A percentile compares a stretch with the other conserved stretches of the same genome.
Conservation (phyloP, 371 early-diverging fungal genomes). For the Rhizomucor pusillus region DNA sequence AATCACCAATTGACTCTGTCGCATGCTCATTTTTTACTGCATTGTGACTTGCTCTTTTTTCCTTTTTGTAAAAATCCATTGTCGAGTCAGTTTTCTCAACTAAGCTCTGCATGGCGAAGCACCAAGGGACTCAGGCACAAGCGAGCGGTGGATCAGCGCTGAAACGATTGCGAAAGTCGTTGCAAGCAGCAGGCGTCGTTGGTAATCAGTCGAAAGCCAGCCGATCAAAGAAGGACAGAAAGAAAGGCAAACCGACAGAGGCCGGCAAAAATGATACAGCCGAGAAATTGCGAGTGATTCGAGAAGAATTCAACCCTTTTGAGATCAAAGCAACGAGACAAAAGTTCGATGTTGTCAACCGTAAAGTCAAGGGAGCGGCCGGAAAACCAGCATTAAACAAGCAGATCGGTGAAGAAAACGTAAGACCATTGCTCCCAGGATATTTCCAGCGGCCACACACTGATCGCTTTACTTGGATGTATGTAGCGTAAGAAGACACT, state of each 20-base stretch:
- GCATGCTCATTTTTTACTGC: too few relatives aligned
- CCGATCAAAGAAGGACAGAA: conserved; percentile 62
- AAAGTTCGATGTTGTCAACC: conserved; percentile 88
- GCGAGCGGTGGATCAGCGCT: conserved; percentile 61
- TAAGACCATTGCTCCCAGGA: conserved; percentile 18
- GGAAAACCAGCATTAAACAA: conserved; percentile 83
- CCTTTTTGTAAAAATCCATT: too few relatives aligned
- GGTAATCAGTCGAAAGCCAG: conserved; percentile 64
- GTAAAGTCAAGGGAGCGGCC: conserved; percentile 76
- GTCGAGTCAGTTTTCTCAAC: too few relatives aligned
- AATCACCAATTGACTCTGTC: too few relatives aligned
- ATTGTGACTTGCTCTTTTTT: too few relatives aligned
- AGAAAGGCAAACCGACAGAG: conserved; percentile 54
- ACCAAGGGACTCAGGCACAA: conserved; percentile 10
- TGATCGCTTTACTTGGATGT: neutral
- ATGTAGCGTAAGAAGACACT: conserved; percentile 80
- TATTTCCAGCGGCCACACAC: neutral
- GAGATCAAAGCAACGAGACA: conserved; percentile 75
- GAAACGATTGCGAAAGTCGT: conserved; percentile 75
- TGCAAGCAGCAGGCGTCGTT: conserved; percentile 77
- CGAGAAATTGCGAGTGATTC: conserved; percentile 53
- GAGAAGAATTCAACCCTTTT: conserved; percentile 81
- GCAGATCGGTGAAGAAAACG: conserved; percentile 82
- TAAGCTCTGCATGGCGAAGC: neutral
- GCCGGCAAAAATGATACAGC: conserved; percentile 53